Conservation (phyloP, 2,329 filamentous ascomycete genomes). For the Coniochaeta hoffmannii region DNA sequence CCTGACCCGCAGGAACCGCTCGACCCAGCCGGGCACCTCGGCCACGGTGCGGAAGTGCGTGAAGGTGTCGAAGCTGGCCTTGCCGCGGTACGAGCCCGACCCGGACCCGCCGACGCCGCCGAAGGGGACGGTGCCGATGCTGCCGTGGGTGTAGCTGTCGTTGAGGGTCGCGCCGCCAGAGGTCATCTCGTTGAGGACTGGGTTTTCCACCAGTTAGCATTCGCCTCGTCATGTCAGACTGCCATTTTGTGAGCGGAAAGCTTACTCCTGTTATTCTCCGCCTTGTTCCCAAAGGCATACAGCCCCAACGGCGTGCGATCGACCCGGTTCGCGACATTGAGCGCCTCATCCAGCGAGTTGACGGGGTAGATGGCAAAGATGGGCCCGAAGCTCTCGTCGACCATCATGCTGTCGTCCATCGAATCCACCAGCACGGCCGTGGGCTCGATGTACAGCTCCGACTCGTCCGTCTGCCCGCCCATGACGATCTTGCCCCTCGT, state of each 20-base stretch:
- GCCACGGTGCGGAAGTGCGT: slow-evolving; percentile 51
- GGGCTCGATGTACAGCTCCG: slow-evolving; percentile 77
- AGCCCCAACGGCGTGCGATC: slow-evolving; percentile 78
- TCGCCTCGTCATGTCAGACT: not conserved
- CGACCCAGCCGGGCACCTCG: slow-evolving; percentile 59
- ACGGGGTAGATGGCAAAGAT: slow-evolving; percentile 77
- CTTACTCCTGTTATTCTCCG: slow-evolving; percentile 66
- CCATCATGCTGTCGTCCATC: slow-evolving; percentile 67
- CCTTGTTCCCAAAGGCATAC: slow-evolving; percentile 77
- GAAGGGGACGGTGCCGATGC: slow-evolving; percentile 66
- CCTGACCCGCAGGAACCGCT: slow-evolving; percentile 58
- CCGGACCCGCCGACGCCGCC: slow-evolving; percentile 79
- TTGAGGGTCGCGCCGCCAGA: slow-evolving; percentile 63
- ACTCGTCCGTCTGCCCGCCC: slow-evolving; percentile 76
- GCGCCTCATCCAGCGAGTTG: slow-evolving; percentile 75
- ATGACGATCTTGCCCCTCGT: slow-evolving; percentile 77
- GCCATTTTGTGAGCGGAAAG: not conserved
- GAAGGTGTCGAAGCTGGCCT: slow-evolving; percentile 63
- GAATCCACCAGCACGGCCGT: slow-evolving; percentile 83
- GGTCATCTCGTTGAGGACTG: slow-evolving; percentile 55
- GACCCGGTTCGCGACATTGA: slow-evolving; percentile 71
- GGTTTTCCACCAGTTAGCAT: slow-evolving; percentile 4
- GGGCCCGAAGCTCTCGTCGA: slow-evolving; percentile 88
- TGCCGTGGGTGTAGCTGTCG: slow-evolving; percentile 41
- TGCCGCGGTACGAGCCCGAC: slow-evolving; percentile 69